Evolutionary conservation across 768 basidiomycete genomes (phyloP), one percentile per base, ranked within the genome.

Genomic region (Fomitopsis serialis): DNA sequence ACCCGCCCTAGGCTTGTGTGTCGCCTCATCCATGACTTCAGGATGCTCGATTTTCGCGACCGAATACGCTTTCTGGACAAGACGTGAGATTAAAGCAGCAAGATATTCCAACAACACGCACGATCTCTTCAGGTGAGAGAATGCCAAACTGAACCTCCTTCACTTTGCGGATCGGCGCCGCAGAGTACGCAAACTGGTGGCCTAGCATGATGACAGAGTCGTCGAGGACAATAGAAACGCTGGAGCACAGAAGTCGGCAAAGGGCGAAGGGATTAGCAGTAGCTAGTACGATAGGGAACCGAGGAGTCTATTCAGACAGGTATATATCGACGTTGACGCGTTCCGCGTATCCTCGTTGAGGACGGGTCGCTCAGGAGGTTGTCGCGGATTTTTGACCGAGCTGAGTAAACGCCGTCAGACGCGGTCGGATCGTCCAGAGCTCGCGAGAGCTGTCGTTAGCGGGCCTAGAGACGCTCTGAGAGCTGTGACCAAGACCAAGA

Each of bases 131-230:
- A 10, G 97, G 97, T 32, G 94, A 95, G 63, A 99, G 85, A 63
- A 99, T 93, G 64, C 96, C 94, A 78, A 98, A 98, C 71, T 98
- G 95, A 57, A 98, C 95, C 75, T 98, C 95, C 76, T 86, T 89
- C 63, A 98, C 91, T 74, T 92, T 92, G 73, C 91, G 88, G 72
- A 96, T 81, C 27, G 96, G 96, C 50, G 94, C 95, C 65, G 91
- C 85, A 24, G 95, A 97, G 71, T 81, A 90, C 57, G 94, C 90
- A 64, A 93, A 92, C 71, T 89, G 87, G 73, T 92, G 89, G 60
- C 89, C 89, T 53, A 91, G 78, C 89, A 92, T 92, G 72, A 47
- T 46, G 54, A 52, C 11, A 58, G 45, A 52, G 43, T 32, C 46
- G 44, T 52, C 55, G 57, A 61, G 55, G 56, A 56, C 37, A 51